Conservation (phyloP, 345 rosid species). For the Excoecaria agallocha region DNA sequence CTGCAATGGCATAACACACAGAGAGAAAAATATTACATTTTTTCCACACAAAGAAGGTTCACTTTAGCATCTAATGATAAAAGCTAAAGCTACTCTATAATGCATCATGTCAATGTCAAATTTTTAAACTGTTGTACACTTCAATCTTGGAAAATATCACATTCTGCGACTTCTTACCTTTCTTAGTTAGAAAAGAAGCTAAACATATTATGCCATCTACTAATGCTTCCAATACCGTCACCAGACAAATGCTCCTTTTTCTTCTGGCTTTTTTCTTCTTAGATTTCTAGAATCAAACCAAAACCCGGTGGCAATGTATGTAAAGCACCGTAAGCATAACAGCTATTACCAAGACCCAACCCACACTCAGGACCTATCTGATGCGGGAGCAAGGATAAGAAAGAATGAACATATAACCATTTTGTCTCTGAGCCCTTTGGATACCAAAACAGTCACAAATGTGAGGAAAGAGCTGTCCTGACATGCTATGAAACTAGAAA, state of each 20-base stretch:
- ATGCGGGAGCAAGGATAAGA: not conserved
- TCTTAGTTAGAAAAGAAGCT: not conserved
- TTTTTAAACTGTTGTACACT: not conserved
- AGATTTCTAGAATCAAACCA: not conserved
- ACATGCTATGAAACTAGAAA: not conserved
- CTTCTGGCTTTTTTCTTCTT: not conserved
- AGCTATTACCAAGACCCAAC: not conserved
- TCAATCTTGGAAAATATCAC: not conserved
- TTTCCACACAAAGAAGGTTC: not conserved
- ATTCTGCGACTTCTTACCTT: not conserved
- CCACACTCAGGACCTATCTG: not conserved
- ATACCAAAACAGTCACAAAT: not conserved
- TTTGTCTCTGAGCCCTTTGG: not conserved
- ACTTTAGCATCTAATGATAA: not conserved
- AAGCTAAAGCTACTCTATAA: not conserved
- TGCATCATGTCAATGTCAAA: not conserved
- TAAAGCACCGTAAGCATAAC: not conserved
- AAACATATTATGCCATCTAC: not conserved
- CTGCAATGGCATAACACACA: constrained; percentile 37
- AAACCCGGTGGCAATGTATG: not conserved
- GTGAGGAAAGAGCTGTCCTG: not conserved
- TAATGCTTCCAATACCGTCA: not conserved
- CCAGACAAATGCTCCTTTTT: not conserved
- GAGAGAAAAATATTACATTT: not conserved
- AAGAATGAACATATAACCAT: not conserved